Conservation (phyloP, 2,329 filamentous ascomycete genomes). For the Daldinia eschscholtzii region DNA sequence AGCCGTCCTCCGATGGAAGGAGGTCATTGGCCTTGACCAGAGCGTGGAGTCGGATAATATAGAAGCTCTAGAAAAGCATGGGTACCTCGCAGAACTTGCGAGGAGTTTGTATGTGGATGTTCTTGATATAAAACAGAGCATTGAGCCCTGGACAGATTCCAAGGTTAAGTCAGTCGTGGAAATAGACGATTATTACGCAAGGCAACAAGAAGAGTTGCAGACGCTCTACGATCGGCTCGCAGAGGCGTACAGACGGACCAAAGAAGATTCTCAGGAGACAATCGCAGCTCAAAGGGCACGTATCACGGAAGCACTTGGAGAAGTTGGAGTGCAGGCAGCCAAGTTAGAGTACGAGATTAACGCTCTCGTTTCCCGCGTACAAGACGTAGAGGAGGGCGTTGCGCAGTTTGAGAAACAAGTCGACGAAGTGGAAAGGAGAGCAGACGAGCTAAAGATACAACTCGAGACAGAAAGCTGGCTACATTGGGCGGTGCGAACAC, state of each 20-base stretch:
- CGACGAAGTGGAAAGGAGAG: conserved; percentile 74
- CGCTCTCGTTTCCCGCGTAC: conserved; percentile 80
- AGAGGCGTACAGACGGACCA: conserved; percentile 77
- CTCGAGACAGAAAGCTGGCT: conserved; percentile 74
- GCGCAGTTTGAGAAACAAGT: conserved; percentile 84
- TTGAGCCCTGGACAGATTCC: conserved; percentile 71
- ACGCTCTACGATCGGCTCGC: conserved; percentile 75
- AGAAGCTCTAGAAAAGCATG: conserved; percentile 30
- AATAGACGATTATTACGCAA: conserved; percentile 72
- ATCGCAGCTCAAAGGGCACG: conserved; percentile 76
- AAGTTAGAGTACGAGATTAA: conserved; percentile 94
- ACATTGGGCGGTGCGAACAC: conserved; percentile 72
- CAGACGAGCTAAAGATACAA: conserved; percentile 71
- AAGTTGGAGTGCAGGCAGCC: conserved; percentile 83
- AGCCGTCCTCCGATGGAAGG: conserved; percentile 76
- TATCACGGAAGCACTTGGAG: conserved; percentile 78
- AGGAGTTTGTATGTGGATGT: conserved; percentile 67
- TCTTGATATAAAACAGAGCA: conserved; percentile 62
- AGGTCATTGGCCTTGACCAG: conserved; percentile 60
- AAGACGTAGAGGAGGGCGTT: conserved; percentile 88
- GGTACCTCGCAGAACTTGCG: conserved; percentile 64
- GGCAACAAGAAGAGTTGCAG: conserved; percentile 75
- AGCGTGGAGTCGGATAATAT: conserved; percentile 53
- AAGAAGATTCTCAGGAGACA: conserved; percentile 75
- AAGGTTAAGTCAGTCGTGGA: conserved; percentile 68